phyloP scores from a whole-genome alignment of 139 green algal species.

The Micractinium conductrix region DNA sequence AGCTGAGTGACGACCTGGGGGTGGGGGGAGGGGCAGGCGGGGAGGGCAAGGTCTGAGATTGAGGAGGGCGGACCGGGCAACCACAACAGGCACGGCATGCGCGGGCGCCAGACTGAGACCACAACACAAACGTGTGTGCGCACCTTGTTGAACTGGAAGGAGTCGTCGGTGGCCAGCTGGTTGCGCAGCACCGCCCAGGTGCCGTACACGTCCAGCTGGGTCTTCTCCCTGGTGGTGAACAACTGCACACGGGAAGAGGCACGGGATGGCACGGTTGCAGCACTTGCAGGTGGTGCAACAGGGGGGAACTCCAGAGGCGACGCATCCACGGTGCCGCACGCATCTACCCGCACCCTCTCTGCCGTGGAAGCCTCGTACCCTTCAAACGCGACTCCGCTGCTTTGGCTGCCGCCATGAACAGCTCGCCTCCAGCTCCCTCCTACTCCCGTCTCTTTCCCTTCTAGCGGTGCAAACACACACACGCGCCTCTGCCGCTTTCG shows the following conservation, averaged over 20 bases:
- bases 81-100: not conserved
- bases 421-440: too few species aligned
- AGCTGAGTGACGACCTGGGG: slow-evolving; percentile 35
- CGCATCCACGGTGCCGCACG: too few species aligned
- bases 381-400: slow-evolving; percentile 6
- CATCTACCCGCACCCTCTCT: too few species aligned
- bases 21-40: not conserved
- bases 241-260: slow-evolving; percentile 52
- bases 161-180: slow-evolving; percentile 69
- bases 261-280: too few species aligned
- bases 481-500: slow-evolving; percentile 41
- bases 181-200: slow-evolving; percentile 60
- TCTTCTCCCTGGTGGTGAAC: slow-evolving; percentile 50
- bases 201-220: slow-evolving; percentile 68
- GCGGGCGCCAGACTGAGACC: too few species aligned
- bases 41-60: too few species aligned
- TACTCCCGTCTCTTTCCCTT: slow-evolving; percentile 34
- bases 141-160: slow-evolving; percentile 75
- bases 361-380: not conserved
- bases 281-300: too few species aligned
- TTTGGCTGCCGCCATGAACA: slow-evolving; percentile 49
- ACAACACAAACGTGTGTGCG: too few species aligned
- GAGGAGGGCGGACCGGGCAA: too few species aligned
- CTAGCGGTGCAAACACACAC: not conserved
- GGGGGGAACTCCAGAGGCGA: too few species aligned